A percentile compares a stretch with the other conserved stretches of the same genome.
Conservation (phyloP, 1,284 basidiomycete species). For the Irpex sp. region DNA sequence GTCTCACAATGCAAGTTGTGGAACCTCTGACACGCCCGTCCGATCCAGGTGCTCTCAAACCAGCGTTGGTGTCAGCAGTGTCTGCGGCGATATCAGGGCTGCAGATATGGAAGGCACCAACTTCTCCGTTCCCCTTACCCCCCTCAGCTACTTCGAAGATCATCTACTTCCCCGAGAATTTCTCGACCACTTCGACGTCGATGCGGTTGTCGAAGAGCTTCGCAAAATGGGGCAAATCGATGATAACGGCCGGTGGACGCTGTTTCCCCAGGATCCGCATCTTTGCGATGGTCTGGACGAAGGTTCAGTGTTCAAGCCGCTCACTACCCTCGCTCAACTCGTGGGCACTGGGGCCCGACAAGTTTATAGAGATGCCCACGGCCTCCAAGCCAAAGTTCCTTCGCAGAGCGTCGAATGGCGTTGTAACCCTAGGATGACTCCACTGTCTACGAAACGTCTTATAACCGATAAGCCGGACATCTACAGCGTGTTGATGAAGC, state of each 20-base stretch:
- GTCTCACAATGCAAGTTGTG: too few species aligned
- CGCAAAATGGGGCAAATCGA: neutral
- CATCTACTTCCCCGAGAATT: neutral
- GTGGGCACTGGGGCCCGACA: neutral
- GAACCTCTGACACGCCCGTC: too few species aligned
- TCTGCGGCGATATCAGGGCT: too few species aligned
- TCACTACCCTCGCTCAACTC: neutral
- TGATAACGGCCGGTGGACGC: neutral
- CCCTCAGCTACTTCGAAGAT: neutral
- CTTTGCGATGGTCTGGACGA: neutral
- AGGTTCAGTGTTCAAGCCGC: neutral
- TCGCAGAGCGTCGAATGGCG: neutral
- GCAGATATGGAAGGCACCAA: neutral
- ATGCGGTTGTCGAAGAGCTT: neutral
- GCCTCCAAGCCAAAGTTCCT: neutral
- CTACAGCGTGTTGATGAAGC: neutral
- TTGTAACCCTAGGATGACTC: neutral
- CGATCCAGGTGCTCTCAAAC: too few species aligned
- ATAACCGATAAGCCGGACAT: neutral
- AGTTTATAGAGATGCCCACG: neutral
- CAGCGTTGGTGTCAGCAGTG: too few species aligned
- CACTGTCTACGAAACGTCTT: neutral
- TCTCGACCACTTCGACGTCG: neutral
- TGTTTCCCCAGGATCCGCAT: neutral
- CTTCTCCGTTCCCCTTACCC: neutral